Conservation (phyloP, 2,329 filamentous ascomycete genomes). For the Claviceps pusilla region DNA sequence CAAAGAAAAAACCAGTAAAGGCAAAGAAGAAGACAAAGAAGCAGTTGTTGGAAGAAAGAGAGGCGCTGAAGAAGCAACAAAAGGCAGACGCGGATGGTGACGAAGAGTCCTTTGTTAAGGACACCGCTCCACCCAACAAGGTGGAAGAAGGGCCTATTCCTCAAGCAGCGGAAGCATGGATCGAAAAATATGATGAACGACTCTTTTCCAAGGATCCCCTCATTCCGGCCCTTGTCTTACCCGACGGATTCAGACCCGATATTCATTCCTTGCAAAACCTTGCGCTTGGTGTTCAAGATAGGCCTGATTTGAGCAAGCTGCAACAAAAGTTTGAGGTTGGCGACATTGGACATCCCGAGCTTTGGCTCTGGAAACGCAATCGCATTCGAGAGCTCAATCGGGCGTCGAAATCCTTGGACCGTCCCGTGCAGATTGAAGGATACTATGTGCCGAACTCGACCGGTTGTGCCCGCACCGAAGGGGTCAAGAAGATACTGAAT, state of each 20-base stretch:
- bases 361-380: conserved; percentile 44
- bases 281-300: conserved; percentile 28
- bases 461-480: conserved; percentile 81
- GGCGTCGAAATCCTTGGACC: conserved; percentile 11
- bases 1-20: conserved; percentile 42
- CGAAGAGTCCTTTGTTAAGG: conserved; percentile 23
- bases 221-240: conserved; percentile 28
- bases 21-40: conserved; percentile 67
- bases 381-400: conserved; percentile 42
- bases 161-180: conserved; percentile 22
- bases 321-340: conserved; percentile 30
- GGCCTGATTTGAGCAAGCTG: conserved; percentile 34
- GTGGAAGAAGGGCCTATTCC: conserved; percentile 11
- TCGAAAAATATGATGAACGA: conserved; percentile 35
- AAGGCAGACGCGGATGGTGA: conserved; percentile 26
- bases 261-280: conserved; percentile 30
- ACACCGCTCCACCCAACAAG: conserved; percentile 20
- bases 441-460: conserved; percentile 76
- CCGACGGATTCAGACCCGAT: conserved; percentile 30
- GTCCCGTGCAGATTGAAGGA: conserved; percentile 36
- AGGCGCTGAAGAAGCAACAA: conserved; percentile 43
- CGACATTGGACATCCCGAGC: conserved; percentile 33
- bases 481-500: conserved; percentile 87
- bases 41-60: conserved; percentile 54
- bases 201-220: conserved; percentile 35